These are phyloP conservation scores for Sarocladiaceae sp. DNA, from an alignment of 2,329 filamentous ascomycete genomes.

Conservation along the genomic window DNA sequence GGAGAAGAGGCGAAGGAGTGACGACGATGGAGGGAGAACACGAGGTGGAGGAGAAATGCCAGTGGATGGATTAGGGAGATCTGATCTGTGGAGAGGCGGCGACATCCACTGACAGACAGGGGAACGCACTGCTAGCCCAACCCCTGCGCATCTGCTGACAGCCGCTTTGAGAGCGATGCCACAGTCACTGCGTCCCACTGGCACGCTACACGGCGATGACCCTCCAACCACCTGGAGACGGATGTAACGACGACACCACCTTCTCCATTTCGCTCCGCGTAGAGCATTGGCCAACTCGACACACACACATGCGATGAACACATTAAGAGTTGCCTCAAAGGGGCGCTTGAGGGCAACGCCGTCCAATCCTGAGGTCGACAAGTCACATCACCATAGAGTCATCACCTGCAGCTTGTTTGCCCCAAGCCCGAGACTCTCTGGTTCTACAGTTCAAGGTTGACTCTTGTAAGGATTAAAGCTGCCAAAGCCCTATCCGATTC, in stretches of 20 bases:
- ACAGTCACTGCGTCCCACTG: neutral
- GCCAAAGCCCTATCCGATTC: too few relatives aligned
- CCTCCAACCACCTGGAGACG: neutral
- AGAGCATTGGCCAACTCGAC: neutral
- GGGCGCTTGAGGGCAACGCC: too few relatives aligned
- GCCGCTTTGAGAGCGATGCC: neutral
- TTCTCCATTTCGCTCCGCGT: neutral
- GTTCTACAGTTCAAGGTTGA: too few relatives aligned
- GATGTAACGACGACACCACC: neutral
- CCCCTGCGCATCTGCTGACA: neutral
- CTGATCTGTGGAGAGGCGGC: constrained; percentile 3
- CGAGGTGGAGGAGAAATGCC: too few relatives aligned
- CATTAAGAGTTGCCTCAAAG: too few relatives aligned
- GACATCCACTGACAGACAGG: neutral
- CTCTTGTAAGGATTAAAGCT: too few relatives aligned
- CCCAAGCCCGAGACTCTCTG: too few relatives aligned
- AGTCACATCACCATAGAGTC: too few relatives aligned
- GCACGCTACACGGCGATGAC: neutral
- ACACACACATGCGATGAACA: neutral
- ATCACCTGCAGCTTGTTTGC: too few relatives aligned
- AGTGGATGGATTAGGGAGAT: constrained; percentile 1
- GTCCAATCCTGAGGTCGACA: too few relatives aligned
- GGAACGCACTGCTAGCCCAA: neutral
- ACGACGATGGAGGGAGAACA: neutral
- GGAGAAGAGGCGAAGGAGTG: constrained; percentile 8